These are phyloP conservation scores for Solanum verrucosum DNA, from an alignment of 257 asterid species.

Conservation along the genomic window DNA sequence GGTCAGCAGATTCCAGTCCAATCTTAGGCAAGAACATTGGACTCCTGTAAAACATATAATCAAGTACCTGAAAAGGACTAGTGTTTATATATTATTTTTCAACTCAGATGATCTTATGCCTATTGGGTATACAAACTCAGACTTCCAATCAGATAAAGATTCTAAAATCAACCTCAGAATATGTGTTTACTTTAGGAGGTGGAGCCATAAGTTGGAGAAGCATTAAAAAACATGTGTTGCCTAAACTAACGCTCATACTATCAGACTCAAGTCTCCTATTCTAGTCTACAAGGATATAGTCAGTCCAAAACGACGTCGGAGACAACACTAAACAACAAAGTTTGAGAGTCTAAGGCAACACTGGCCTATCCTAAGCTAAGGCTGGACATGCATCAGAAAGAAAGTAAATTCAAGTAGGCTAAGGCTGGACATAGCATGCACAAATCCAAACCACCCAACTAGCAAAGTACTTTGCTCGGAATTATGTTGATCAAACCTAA, in stretches of 20 bases:
- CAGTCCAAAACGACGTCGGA: not conserved
- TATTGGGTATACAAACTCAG: not conserved
- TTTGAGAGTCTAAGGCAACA: not conserved
- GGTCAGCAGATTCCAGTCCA: not conserved
- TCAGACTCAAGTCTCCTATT: no score
- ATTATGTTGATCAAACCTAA: not conserved
- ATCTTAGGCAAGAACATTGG: not conserved
- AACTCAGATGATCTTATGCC: not conserved
- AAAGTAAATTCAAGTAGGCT: not conserved
- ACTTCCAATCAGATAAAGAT: not conserved
- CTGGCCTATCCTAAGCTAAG: not conserved
- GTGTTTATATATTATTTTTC: not conserved
- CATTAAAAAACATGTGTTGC: not conserved
- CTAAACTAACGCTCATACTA: no score
- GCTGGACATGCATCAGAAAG: not conserved
- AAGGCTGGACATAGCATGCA: not conserved
- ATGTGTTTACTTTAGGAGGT: not conserved
- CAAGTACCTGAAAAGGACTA: not conserved
- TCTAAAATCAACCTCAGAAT: not conserved
- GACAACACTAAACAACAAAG: not conserved
- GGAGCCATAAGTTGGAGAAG: not conserved
- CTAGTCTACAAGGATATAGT: not conserved
- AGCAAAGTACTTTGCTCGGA: not conserved
- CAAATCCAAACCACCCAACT: not conserved
- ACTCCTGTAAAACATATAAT: no score